Base-by-base conservation (phyloP, 495 filamentous ascomycete genomes). In the Diplogelasinospora grovesii region DNA sequence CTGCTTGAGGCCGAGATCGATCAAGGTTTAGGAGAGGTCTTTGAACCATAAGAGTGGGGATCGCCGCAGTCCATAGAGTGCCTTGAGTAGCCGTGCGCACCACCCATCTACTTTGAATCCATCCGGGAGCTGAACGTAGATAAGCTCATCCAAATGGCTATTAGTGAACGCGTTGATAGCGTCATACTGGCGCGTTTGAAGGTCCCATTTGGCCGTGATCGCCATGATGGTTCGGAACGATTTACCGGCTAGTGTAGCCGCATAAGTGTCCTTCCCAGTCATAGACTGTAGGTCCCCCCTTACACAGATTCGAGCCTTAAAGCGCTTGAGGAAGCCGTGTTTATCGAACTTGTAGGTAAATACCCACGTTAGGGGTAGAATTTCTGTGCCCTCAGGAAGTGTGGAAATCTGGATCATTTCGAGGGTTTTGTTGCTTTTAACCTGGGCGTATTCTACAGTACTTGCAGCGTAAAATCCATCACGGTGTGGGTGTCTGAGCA, bases 341-440 rank as follows among this genome's bases (percentile, higher is more conserved):
- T 36, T 8, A 11, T 36, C 8, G 32, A 36, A 36, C 8, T 36
- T 21, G 32, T 36, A 36, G 16, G 32, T 36, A 21, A 36, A 36
- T 14, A 36, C 32, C 32, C 18, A 36, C 15, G 11, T 36, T 9
- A 9, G 22, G 16, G 15, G 15, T 10, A 36, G 18, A 1, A 36
- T 22, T 13, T 22, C n/a, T n/a, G n/a, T n/a, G n/a, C n/a, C n/a
- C n/a, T n/a, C n/a, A n/a, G n/a, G n/a, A n/a, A n/a, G n/a, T n/a
- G n/a, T n/a, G n/a, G n/a, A n/a, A n/a, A n/a, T n/a, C n/a, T n/a
- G n/a, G n/a, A n/a, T n/a, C n/a, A n/a, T n/a, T n/a, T n/a, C n/a
- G n/a, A n/a, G n/a, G n/a, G n/a, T n/a, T n/a, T n/a, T n/a, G n/a
- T n/a, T n/a, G n/a, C n/a, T n/a, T n/a, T n/a, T n/a, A n/a, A n/a